Base-by-base conservation (phyloP, 2,329 filamentous ascomycete genomes). In the Neoscytalidium dimidiatum region DNA sequence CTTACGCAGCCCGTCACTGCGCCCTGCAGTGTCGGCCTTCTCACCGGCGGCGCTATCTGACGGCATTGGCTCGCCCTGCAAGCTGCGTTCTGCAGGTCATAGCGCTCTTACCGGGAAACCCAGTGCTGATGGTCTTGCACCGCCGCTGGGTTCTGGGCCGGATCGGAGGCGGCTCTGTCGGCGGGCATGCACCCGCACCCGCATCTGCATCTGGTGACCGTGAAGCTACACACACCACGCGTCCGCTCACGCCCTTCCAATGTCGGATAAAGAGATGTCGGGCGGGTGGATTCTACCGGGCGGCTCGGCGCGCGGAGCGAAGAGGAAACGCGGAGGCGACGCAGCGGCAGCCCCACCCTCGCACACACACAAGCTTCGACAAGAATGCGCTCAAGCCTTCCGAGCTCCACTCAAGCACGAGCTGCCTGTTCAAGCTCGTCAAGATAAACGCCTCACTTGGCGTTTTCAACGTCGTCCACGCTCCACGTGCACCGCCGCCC, bases 311-410 rank as follows among this genome's bases (percentile, higher is more conserved):
- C 53, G 53, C 35, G 35, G 21, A 43, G 21, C 19, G 31, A 44
- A 23, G 19, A 41, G 19, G 26, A 33, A 31, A 21, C 33, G 53
- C 9, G 38, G 53, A 58, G 41, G 29, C 49, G 35, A 43, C 1
- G 56, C 35, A n/a, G n/a, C n/a, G n/a, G n/a, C n/a, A n/a, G 26
- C 56, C 56, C 23, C 56, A 46, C 56, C 41, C 38, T 13, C 41
- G 17, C n/a, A 21, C 35, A 14, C 38, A 58, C 38, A 28, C 41
- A 60, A 60, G 56, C 56, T 60, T 60, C 41, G 56, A 60, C 56
- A 60, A 60, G 56, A 44, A 28, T 29, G 13, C 17, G 52, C 33
- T 43, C 33, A 58, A 31, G 46, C 26, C 46, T 51, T 29, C n/a
- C 46, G n/a, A 58, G 53, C 53, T 58, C 53, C 53, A 44, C 53